Base-by-base conservation (phyloP, 305 asterid species). In the Andrographis paniculata region DNA sequence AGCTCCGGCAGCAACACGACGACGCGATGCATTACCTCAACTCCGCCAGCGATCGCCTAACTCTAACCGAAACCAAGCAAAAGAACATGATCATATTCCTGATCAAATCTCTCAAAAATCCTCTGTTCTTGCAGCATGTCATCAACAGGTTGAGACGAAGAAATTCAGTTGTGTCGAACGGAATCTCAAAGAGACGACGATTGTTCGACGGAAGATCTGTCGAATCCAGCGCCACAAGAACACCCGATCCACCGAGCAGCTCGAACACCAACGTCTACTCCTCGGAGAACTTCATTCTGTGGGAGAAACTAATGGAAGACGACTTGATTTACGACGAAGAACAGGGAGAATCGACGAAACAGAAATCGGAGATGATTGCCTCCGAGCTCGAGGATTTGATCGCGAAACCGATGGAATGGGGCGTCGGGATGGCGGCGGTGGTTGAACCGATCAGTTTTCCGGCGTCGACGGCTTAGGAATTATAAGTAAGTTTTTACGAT, bases 261-360 rank as follows among this genome's bases (percentile, higher is more conserved):
- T n/a, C n/a, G 30, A 8, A 24, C 30, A 24, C 8, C 6, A 8
- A 24, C 6, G 30, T 3, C 6, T 24, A 8, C 6, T 24, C 30
- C 4, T 24, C 30, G 8, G 30, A 24, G 30, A 24, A 24, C 49
- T 80, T 76, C 27, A 75, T 83, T 5, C 47, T 80, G 66, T 86
- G 99, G 99, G 98, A 89, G 72, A 85, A 89, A 67, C 67, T 89
- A 0, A 80, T 89, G 81, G 98, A 85, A 22, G 98, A 89, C 52
- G 88, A 82, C 41, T 63, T 89, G 92, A 77, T 89, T 5, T 89
- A 68, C 6, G 96, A 74, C 50, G 82, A 61, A 2, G 74, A 55
- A 1, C 59, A 47, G 15, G 28, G 30, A 24, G 30, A 24, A 4
- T 3, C 30, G 6, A 24, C 30, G 6, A 24, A 3, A 3, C 30